Percentiles rank a stretch among this genome's conserved stretches.
Evolutionary conservation across 805 yeast genomes (phyloP).

Genomic region (Ascoidea tarda): DNA sequence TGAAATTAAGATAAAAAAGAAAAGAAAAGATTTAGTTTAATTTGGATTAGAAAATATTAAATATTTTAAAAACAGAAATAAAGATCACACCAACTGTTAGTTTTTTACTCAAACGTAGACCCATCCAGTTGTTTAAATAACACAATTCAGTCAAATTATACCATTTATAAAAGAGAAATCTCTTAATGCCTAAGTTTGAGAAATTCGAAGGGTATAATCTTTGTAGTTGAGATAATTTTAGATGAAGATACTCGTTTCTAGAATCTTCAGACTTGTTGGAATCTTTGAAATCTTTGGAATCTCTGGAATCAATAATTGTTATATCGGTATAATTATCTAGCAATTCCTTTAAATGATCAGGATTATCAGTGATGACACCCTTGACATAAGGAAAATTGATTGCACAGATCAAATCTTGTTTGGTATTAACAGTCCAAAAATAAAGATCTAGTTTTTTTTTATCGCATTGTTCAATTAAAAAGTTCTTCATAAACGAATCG

Average conservation of each 20-base stretch:
- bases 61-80: too few species aligned
- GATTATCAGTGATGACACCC: slow-evolving; percentile 16
- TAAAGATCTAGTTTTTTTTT: slow-evolving; percentile 14
- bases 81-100: too few species aligned
- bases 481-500: neutral
- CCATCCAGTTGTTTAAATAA: too few species aligned
- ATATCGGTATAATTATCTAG: neutral
- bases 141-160: neutral
- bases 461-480: slow-evolving; percentile 1
- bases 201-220: neutral
- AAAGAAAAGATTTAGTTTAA: too few species aligned
- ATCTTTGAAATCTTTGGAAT: neutral
- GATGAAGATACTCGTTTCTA: neutral
- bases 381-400: slow-evolving; percentile 9
- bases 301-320: neutral
- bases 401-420: slow-evolving; percentile 12
- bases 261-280: neutral
- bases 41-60: too few species aligned
- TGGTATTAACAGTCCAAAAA: slow-evolving; percentile 23
- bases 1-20: too few species aligned
- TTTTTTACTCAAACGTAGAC: too few species aligned
- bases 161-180: too few species aligned
- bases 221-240: neutral
- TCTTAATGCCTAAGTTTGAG: neutral
- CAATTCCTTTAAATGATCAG: slow-evolving; percentile 2